Conservation (phyloP, 1,284 basidiomycete genomes). For the Chalciporus piperatoides region DNA sequence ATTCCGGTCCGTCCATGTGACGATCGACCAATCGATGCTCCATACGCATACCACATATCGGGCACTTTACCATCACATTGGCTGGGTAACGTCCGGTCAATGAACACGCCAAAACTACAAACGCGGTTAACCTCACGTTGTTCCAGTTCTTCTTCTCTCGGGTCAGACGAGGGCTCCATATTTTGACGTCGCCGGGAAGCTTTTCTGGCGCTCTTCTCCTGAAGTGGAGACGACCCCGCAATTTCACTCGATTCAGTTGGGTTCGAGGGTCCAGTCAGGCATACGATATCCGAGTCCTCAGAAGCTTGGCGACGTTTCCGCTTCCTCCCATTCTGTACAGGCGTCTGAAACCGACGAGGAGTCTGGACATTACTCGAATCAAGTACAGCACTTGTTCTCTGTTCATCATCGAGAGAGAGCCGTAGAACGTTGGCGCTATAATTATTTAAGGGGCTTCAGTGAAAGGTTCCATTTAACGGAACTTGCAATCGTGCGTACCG, state of each 20-base stretch:
- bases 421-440: conserved; percentile 41
- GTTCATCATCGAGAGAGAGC: conserved; percentile 33
- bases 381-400: conserved; percentile 6
- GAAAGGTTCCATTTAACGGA: not conserved
- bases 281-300: conserved; percentile 22
- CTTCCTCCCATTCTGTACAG: conserved; percentile 21
- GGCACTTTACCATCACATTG: conserved; percentile 46
- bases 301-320: conserved; percentile 23
- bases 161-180: conserved; percentile 24
- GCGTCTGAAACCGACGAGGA: conserved; percentile 15
- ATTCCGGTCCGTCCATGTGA: conserved; percentile 51
- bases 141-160: conserved; percentile 27
- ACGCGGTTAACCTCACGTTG: conserved; percentile 17
- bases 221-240: conserved; percentile 26
- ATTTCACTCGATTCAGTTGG: conserved; percentile 25
- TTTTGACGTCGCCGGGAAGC: conserved; percentile 5
- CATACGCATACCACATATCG: conserved; percentile 50
- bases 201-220: conserved; percentile 23
- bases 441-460: conserved; percentile 30
- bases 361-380: conserved; percentile 31
- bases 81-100: conserved; percentile 23
- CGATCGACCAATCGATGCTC: conserved; percentile 46
- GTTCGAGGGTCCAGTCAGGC: conserved; percentile 28
- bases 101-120: not conserved
- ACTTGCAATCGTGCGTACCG: conserved; percentile 42